Conservation (phyloP, 805 yeast genomes). For the Saccharomycopsis guyanensis region DNA sequence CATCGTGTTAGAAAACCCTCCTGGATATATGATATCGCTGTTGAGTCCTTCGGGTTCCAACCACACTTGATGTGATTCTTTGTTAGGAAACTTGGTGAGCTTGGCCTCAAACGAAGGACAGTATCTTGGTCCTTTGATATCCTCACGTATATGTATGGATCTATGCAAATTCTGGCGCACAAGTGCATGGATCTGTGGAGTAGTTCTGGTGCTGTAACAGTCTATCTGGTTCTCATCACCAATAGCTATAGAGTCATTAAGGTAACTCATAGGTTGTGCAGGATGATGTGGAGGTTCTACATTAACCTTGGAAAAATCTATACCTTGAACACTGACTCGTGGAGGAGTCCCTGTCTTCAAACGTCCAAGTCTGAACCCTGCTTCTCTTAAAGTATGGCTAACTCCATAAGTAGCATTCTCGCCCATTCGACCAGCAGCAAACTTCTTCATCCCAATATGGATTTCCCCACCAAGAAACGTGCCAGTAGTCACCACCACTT, state of each 20-base stretch:
- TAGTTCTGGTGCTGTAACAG: conserved; percentile 78
- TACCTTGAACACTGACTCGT: conserved; percentile 63
- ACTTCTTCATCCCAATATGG: conserved; percentile 73
- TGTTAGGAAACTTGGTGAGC: conserved; percentile 70
- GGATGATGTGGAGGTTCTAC: conserved; percentile 75
- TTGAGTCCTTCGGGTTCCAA: conserved; percentile 93
- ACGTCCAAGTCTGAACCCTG: conserved; percentile 81
- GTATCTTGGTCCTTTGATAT: conserved; percentile 93
- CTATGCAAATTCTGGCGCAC: conserved; percentile 65
- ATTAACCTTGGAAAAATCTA: conserved; percentile 56
- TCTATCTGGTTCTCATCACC: conserved; percentile 45
- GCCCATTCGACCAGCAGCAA: conserved; percentile 91
- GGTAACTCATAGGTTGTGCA: conserved; percentile 83
- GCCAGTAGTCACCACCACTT: conserved; percentile 89
- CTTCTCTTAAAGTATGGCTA: conserved; percentile 63
- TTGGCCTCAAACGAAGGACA: conserved; percentile 96
- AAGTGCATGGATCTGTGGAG: conserved; percentile 62
- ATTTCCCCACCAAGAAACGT: conserved; percentile 93
- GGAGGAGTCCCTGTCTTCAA: conserved; percentile 98
- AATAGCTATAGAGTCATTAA: conserved; percentile 63
- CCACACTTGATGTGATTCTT: conserved; percentile 78
- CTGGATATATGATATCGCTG: conserved; percentile 85
- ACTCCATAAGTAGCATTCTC: conserved; percentile 89
- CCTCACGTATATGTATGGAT: conserved; percentile 85
- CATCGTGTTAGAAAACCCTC: conserved; percentile 94